phyloP scores from a whole-genome alignment of 176 grass and related monocot genomes.

The Bolboschoenus planiculmis region DNA sequence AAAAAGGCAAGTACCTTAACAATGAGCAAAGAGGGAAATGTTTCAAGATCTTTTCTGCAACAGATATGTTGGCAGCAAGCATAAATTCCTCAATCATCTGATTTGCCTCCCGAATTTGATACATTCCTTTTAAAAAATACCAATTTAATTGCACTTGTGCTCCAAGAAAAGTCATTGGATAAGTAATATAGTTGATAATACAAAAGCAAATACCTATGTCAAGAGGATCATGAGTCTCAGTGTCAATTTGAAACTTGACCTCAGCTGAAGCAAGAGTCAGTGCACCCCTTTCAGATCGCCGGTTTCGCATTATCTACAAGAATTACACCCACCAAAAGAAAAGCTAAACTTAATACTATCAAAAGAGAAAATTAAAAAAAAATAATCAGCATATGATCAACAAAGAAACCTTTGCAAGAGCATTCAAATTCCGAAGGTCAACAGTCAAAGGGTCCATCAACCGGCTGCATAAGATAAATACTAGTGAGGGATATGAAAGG shows the following conservation, averaged over 20 bases:
- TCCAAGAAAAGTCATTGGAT: not conserved
- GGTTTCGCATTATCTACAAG: slow-evolving; percentile 73
- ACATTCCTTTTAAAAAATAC: slow-evolving; percentile 59
- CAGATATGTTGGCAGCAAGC: slow-evolving; percentile 91
- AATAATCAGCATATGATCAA: not conserved
- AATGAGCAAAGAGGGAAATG: slow-evolving; percentile 78
- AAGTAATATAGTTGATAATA: slow-evolving; percentile 15
- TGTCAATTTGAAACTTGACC: slow-evolving; percentile 98
- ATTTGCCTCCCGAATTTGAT: slow-evolving; percentile 99
- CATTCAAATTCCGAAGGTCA: slow-evolving; percentile 89
- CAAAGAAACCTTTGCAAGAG: slow-evolving; percentile 73
- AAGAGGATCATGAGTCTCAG: slow-evolving; percentile 98
- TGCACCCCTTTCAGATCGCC: slow-evolving; percentile 79
- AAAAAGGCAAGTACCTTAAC: slow-evolving; percentile 50
- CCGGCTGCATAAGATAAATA: slow-evolving; percentile 44
- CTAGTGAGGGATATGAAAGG: not conserved
- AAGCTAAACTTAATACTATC: slow-evolving; percentile 2
- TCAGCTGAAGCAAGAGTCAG: slow-evolving; percentile 96
- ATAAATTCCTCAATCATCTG: slow-evolving; percentile 99
- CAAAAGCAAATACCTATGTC: slow-evolving; percentile 64
- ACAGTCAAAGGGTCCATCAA: slow-evolving; percentile 87
- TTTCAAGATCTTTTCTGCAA: slow-evolving; percentile 95
- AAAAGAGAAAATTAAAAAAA: slow-evolving; percentile 9
- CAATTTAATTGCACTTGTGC: slow-evolving; percentile 22
- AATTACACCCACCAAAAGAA: slow-evolving; percentile 3